Base-by-base conservation (phyloP, 179 eudicot species). In the Patellifolia procumbens region DNA sequence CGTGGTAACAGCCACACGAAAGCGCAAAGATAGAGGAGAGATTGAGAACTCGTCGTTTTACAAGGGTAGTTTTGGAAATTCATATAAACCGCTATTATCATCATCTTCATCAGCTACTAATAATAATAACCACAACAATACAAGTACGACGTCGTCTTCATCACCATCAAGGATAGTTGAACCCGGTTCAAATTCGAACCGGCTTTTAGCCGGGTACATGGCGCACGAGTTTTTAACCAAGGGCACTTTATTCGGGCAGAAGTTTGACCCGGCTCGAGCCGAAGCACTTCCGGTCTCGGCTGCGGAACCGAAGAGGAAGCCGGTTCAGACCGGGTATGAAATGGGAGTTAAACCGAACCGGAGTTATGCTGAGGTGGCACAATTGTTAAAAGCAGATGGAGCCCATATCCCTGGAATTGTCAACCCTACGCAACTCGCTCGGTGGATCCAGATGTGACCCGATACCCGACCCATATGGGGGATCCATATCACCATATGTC, bases 131-230 rank as follows among this genome's bases (percentile, higher is more conserved):
- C 51, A 48, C 45, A 46, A 35, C 51, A 37, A 43, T 13, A 56
- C 24, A 0, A 59, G 62, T 69, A 76, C 80, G 61, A 64, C 81
- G 67, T 69, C 86, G 82, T 58, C 71, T 5, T 11, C 61, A 55
- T 59, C 69, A 17, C 56, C 37, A 11, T 26, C 76, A 16, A 34
- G 62, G 10, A 19, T 31, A 10, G 42, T 32, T 8, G 63, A 61
- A 42, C 70, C 74, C 67, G 62, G 48, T 70, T 77, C 6, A 13
- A 77, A 13, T 0, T 81, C 90, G 7, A 88, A 85, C 64, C 85
- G 80, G 81, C 80, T 92, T 24, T 53, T 92, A 79, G 96, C 97
- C 59, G 96, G 97, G 20, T 92, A 86, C 85, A 82, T 92, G 93
- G 93, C 97, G 22, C 51, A 85, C 52, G 97, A 91, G 82, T 92